phyloP scores from a whole-genome alignment of 768 basidiomycete genomes.

The Russula olivacea region DNA sequence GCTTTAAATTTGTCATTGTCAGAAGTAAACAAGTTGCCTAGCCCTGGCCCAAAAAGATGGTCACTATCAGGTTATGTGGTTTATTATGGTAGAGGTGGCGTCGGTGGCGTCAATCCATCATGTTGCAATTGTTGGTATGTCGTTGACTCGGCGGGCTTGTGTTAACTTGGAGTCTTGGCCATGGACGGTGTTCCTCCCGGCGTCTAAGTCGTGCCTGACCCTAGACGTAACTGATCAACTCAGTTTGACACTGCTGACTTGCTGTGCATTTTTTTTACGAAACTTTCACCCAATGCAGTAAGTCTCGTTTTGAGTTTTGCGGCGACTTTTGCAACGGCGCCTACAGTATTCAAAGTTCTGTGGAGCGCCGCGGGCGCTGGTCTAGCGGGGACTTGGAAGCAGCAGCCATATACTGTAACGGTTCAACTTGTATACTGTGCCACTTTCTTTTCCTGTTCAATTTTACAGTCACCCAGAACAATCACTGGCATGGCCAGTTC shows the following conservation, averaged over 20 bases:
- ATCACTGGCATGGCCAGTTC: slow-evolving; percentile 6
- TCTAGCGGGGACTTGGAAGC: background rate
- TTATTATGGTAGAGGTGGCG: no score
- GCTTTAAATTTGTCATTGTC: no score
- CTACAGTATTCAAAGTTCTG: background rate
- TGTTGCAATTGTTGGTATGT: no score
- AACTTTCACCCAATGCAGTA: background rate
- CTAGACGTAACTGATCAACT: background rate
- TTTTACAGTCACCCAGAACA: background rate
- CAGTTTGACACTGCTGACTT: background rate
- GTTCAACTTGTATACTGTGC: no score
- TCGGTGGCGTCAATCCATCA: no score
- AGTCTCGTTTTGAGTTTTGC: background rate
- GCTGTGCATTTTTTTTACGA: background rate
- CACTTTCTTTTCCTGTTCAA: background rate
- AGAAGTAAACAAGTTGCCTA: no score
- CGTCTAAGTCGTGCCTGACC: background rate
- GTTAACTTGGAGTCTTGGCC: no score
- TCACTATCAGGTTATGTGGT: no score
- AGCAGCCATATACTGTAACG: no score
- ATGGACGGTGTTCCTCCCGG: no score
- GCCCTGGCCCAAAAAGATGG: no score
- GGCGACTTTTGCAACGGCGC: background rate
- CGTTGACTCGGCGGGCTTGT: no score
- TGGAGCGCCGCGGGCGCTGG: background rate